Base-by-base conservation (phyloP, 2,329 filamentous ascomycete genomes). In the Aspergillus glaucus region DNA sequence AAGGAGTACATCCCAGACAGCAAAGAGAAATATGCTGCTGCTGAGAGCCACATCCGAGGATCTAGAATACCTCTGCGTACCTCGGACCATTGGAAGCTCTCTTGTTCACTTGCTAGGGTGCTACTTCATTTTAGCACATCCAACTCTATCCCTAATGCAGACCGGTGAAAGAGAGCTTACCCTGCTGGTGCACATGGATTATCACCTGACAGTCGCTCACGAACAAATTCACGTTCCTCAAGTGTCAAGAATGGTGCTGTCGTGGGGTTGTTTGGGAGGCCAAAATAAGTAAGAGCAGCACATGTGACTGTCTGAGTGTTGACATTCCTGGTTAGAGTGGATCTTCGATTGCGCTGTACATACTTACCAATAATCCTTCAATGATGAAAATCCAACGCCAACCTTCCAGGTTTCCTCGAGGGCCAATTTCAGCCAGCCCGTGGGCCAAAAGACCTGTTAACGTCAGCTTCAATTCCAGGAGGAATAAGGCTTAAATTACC, bases 331-430 rank as follows among this genome's bases (percentile, higher is more conserved):
- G 22, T 44, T 32, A 39, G 9, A n/a, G 15, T 10, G 14, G 2
- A 43, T 34, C 10, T 15, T 19, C 2, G 34, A 24, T 26, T 32
- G 3, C 15, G 6, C n/a, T 6, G 9, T 9, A 7, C 26, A n/a
- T 0, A 46, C 46, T 21, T 54, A 65, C 65, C 59, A 68, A 46
- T 12, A 68, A 59, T 0, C 81, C 80, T 56, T 84, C 81, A 6
- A 82, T 73, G 43, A 82, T 76, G 49, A 84, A 79, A 14, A 84
- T 82, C 79, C 79, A 84, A 26, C 80, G 70, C 81, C 80, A 85
- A 3, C 74, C 75, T 50, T 74, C 75, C 3, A 81, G 66, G 0
- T 76, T 76, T 14, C 77, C 79, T 3, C 71, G 64, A 0, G 74
- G 73, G 0, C 76, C 80, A 49, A 86, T 84, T n/a, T 78, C 75